Percentiles rank a stretch among this genome's conserved stretches.
Conservation (phyloP, 139 green algal species). For the Mesostigma viride region DNA sequence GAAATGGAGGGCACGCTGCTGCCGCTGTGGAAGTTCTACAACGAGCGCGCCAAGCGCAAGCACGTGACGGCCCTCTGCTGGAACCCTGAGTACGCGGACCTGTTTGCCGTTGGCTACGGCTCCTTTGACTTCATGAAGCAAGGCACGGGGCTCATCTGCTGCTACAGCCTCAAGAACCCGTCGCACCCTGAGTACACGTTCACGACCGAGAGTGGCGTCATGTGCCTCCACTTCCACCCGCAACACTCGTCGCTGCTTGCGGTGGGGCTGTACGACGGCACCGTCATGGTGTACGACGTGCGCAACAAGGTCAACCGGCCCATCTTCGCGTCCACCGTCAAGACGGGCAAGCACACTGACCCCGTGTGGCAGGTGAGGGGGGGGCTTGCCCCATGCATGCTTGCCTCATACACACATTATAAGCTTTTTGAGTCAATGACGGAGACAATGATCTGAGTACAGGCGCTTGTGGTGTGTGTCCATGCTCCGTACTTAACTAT, state of each 20-base stretch:
- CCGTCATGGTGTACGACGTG: slow-evolving; percentile 49
- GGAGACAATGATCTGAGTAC: too few relatives aligned
- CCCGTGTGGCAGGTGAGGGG: slow-evolving; percentile 63
- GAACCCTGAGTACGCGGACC: slow-evolving; percentile 44
- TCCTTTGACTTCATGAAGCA: slow-evolving; percentile 70
- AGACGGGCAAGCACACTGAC: slow-evolving; percentile 69
- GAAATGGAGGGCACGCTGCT: slow-evolving; percentile 62
- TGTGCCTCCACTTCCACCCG: slow-evolving; percentile 79
- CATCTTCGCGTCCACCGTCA: slow-evolving; percentile 52
- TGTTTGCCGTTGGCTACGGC: slow-evolving; percentile 54
- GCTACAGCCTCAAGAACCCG: slow-evolving; percentile 78
- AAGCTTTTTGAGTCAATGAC: too few relatives aligned
- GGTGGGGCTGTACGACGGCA: slow-evolving; percentile 75
- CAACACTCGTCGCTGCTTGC: slow-evolving; percentile 68
- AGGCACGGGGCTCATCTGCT: slow-evolving; percentile 58
- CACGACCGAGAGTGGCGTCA: slow-evolving; percentile 62
- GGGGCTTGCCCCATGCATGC: not conserved
- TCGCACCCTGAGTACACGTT: slow-evolving; percentile 64
- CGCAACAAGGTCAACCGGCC: slow-evolving; percentile 34
- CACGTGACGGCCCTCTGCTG: slow-evolving; percentile 69
- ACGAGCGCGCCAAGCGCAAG: slow-evolving; percentile 28
- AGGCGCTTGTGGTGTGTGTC: too few relatives aligned
- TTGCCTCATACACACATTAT: not conserved
- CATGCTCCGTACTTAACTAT: too few relatives aligned
- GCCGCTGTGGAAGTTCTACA: slow-evolving; percentile 79